Base-by-base conservation (phyloP, 129 eudicot genomes). In the Centaurea solstitialis region DNA sequence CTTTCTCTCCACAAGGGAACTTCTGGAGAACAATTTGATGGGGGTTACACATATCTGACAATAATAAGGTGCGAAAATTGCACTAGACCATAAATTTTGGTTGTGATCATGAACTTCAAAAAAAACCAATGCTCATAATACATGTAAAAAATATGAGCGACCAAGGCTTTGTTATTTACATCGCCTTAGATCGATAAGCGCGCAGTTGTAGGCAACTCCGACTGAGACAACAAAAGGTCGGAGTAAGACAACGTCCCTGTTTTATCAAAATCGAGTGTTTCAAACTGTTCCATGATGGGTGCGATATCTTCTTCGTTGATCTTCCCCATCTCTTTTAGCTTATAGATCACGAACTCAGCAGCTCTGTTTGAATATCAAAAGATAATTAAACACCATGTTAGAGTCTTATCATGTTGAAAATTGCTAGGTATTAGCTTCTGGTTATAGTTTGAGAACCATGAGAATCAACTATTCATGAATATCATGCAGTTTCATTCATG, bases 261-360 rank as follows among this genome's bases (percentile, higher is more conserved):
- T 75, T 90, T 92, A 79, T 94, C 98, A 30, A 90, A 85, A 83
- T 94, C 98, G 26, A 94, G 93, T 20, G 76, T 75, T 77, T 94
- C 92, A 82, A 94, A 94, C 83, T 91, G 88, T 15, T 90, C 88
- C 93, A 90, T 74, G 45, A 91, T 76, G 38, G 83, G 86, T 9
- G 82, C 39, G 37, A 94, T 81, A 73, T 92, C 98, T n/a, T 94
- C 98, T 77, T 87, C 84, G 75, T 23, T 87, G 71, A 94, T 94
- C 89, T 94, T 91, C 15, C 97, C 97, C 98, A 94, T 94, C 85
- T 91, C 97, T 86, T 91, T 94, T 18, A 94, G 89, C 88, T 88
- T 90, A 68, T 81, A 85, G 26, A 94, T 9, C 4, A 87, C 78
- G 62, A 94, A 94, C 74, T 94, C 98, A 77, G 98, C 96, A 74